Conservation (phyloP, 345 rosid genomes). For the Eucalyptus sp. region DNA sequence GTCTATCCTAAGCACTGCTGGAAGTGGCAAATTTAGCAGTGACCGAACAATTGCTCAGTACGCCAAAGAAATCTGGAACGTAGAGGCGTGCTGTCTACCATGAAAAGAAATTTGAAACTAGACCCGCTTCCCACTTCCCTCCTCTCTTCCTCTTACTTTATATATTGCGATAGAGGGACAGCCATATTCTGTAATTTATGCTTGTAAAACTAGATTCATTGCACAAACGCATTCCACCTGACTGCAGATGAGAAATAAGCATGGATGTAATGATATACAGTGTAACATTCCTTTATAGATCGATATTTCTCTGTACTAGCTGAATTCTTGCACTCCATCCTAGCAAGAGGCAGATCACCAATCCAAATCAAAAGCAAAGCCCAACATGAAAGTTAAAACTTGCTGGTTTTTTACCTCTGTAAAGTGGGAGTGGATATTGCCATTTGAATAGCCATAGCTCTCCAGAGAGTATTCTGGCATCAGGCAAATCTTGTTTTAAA, state of each 20-base stretch:
- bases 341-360: background rate
- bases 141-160: background rate
- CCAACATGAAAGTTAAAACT: background rate
- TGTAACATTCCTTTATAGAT: background rate
- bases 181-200: background rate
- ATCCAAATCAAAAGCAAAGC: background rate
- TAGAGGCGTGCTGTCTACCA: conserved; percentile 62
- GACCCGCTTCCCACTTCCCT: background rate
- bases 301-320: background rate
- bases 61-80: conserved; percentile 90
- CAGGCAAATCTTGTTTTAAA: background rate
- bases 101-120: background rate
- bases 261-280: background rate
- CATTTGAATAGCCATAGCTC: background rate
- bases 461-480: background rate
- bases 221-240: background rate
- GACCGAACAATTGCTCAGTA: conserved; percentile 83
- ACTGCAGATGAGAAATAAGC: background rate
- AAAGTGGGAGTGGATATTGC: background rate
- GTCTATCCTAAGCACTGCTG: conserved; percentile 92
- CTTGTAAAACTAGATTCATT: background rate
- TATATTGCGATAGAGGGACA: background rate
- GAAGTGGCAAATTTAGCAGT: conserved; percentile 87
- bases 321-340: background rate
- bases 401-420: background rate